These are phyloP conservation scores for Anethum foeniculum DNA, from an alignment of 140 eudicot species.

Conservation along the genomic window DNA sequence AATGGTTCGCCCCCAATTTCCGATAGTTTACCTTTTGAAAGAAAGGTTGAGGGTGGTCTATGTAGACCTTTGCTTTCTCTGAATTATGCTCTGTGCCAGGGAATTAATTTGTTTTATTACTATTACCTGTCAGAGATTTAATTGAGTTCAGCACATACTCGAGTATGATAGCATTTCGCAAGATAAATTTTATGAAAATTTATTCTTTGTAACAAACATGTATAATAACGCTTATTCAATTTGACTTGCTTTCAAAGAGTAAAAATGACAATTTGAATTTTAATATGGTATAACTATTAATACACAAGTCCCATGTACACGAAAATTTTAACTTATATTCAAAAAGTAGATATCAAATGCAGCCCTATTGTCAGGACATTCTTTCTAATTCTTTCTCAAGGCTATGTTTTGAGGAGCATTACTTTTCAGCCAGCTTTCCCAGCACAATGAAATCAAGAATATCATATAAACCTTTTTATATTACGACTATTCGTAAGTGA, in stretches of 20 bases:
- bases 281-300: not conserved
- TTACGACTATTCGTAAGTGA: not conserved
- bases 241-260: not conserved
- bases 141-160: too few species aligned
- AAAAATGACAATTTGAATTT: not conserved
- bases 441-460: slow-evolving; percentile 19
- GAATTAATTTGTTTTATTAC: too few species aligned
- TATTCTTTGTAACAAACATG: not conserved
- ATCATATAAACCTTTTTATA: not conserved
- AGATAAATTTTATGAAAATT: too few species aligned
- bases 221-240: not conserved
- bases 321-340: not conserved
- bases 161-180: too few species aligned
- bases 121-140: too few species aligned
- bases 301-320: not conserved
- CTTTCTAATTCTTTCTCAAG: not conserved
- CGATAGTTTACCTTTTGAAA: too few species aligned
- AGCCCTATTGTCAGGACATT: not conserved
- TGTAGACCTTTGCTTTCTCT: too few species aligned
- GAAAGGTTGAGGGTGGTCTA: too few species aligned
- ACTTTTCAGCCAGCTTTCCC: slow-evolving; percentile 21
- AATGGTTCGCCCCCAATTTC: too few species aligned
- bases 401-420: slow-evolving; percentile 5
- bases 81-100: too few species aligned
- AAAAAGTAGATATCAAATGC: not conserved